These are phyloP conservation scores for Corniculantispora saksenae DNA, from an alignment of 2,329 filamentous ascomycete species.

Conservation along the genomic window DNA sequence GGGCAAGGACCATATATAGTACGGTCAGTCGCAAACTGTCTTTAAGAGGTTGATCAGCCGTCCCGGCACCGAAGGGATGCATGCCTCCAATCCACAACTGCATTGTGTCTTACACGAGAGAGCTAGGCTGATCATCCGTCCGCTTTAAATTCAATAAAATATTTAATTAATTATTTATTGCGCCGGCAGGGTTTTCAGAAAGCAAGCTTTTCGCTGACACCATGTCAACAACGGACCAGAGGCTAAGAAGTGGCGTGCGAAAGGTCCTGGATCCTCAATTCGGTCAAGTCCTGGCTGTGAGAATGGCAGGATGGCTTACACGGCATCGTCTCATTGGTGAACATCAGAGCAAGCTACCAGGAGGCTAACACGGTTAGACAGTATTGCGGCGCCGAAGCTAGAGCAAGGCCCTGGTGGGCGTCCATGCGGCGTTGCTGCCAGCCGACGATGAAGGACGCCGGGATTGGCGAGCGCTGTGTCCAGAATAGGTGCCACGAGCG, in stretches of 20 bases:
- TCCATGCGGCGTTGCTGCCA: neutral
- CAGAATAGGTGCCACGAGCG: neutral
- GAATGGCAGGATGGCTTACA: neutral
- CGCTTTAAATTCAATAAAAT: neutral
- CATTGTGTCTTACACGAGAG: conserved; percentile 5
- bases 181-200: neutral
- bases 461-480: neutral
- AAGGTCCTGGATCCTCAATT: neutral
- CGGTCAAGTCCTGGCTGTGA: neutral
- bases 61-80: conserved; percentile 1
- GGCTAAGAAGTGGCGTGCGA: conserved; percentile 1
- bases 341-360: neutral
- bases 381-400: neutral
- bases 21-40: neutral
- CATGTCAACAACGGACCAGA: neutral
- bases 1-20: neutral
- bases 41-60: conserved; percentile 5
- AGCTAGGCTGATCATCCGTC: neutral
- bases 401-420: neutral
- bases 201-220: conserved; percentile 1
- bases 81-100: neutral
- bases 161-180: neutral
- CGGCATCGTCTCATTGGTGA: neutral
- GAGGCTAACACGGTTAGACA: neutral
- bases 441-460: neutral